Conservation (phyloP, 1,139 yeast species). For the Hemisphaericaspora subhashii region DNA sequence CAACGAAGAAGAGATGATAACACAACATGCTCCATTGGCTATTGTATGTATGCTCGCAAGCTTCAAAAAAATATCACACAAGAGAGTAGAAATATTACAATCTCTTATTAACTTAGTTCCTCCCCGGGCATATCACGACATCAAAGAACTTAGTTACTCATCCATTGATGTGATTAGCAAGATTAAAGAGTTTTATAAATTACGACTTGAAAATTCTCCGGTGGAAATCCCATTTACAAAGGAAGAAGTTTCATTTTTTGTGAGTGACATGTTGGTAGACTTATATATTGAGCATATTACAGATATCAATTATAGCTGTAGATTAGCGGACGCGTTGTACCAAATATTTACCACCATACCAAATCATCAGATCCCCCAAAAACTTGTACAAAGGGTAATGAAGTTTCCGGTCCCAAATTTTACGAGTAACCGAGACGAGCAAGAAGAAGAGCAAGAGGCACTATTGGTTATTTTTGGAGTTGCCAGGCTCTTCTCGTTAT, state of each 20-base stretch:
- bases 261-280: conserved; percentile 35
- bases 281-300: conserved; percentile 30
- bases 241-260: conserved; percentile 43
- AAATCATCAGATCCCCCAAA: conserved; percentile 18
- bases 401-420: conserved; percentile 6
- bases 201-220: conserved; percentile 4
- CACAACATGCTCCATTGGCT: conserved; percentile 71
- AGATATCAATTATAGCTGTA: conserved; percentile 6
- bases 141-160: conserved; percentile 10
- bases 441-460: conserved; percentile 4
- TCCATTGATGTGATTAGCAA: conserved; percentile 19
- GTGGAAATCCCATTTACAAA: conserved; percentile 38
- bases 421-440: background rate
- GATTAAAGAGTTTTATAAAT: conserved; percentile 21
- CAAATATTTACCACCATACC: conserved; percentile 49
- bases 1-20: conserved; percentile 83
- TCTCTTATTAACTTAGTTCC: conserved; percentile 52
- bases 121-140: conserved; percentile 51
- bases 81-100: conserved; percentile 39
- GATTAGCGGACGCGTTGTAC: conserved; percentile 4
- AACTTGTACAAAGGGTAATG: conserved; percentile 9
- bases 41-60: conserved; percentile 43
- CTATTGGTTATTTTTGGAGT: conserved; percentile 44
- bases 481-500: conserved; percentile 42
- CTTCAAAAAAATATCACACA: conserved; percentile 9